These are phyloP conservation scores for Olyra latifolia DNA, from an alignment of 176 grass and related monocot genomes.

Conservation along the genomic window DNA sequence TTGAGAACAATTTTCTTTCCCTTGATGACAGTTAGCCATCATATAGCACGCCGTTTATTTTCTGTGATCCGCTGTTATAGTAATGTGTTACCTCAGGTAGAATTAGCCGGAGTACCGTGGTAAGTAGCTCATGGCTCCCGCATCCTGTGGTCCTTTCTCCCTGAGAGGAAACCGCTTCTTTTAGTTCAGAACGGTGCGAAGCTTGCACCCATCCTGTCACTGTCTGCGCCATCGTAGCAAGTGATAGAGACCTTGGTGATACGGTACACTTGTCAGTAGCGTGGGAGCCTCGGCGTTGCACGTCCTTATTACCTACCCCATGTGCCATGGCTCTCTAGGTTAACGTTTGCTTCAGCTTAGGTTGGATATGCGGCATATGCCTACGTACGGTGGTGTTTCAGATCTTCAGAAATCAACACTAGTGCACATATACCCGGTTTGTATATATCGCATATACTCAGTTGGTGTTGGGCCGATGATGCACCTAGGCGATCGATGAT, in stretches of 20 bases:
- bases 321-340: neutral
- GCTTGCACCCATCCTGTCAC: neutral
- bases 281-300: neutral
- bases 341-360: neutral
- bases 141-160: neutral
- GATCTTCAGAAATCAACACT: too few species aligned
- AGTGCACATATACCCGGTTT: neutral
- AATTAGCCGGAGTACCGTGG: neutral
- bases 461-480: neutral
- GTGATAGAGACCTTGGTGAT: neutral
- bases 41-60: too few species aligned
- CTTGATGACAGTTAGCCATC: too few species aligned
- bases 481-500: neutral
- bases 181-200: slow-evolving; percentile 8
- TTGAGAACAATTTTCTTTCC: too few species aligned
- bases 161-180: neutral
- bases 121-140: neutral
- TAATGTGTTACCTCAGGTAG: too few species aligned
- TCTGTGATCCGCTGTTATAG: too few species aligned
- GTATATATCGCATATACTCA: too few species aligned
- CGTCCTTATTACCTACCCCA: neutral
- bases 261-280: neutral
- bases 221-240: slow-evolving; percentile 12
- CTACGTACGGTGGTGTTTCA: neutral
- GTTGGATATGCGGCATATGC: neutral